phyloP scores from a whole-genome alignment of 2,329 filamentous ascomycete genomes.

The Graphilbum ipis-grandicollis region DNA sequence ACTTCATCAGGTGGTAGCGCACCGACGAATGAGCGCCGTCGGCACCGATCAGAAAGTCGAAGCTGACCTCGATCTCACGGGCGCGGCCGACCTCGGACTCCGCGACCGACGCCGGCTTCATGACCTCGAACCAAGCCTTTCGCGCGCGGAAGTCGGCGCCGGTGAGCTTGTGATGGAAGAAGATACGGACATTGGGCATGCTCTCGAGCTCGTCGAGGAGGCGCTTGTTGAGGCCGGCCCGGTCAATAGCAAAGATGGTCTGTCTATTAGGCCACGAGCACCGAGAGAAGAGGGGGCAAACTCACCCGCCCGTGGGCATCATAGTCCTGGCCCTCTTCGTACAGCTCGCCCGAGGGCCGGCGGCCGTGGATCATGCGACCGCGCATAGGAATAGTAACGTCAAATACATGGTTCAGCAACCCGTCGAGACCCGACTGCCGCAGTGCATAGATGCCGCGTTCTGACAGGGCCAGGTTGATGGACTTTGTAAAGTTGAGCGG shows the following conservation, averaged over 20 bases:
- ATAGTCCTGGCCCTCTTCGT: constrained; percentile 71
- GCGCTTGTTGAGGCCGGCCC: constrained; percentile 63
- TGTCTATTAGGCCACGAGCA: constrained; percentile 17
- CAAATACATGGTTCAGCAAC: constrained; percentile 58
- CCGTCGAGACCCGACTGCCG: constrained; percentile 46
- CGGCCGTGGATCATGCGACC: constrained; percentile 90
- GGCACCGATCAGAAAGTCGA: constrained; percentile 85
- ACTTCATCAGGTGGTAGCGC: constrained; percentile 93
- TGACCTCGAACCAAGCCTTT: constrained; percentile 73
- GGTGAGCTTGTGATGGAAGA: constrained; percentile 86
- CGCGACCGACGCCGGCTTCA: constrained; percentile 12
- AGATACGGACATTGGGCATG: constrained; percentile 76
- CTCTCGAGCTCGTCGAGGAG: constrained; percentile 70
- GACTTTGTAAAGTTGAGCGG: constrained; percentile 94
- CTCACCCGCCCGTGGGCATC: constrained; percentile 72
- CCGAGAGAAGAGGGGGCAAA: background rate
- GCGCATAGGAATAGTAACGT: constrained; percentile 75
- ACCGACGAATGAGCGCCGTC: constrained; percentile 90
- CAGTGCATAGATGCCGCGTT: constrained; percentile 83
- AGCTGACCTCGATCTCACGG: constrained; percentile 63
- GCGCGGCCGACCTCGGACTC: constrained; percentile 24
- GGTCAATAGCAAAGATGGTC: constrained; percentile 75
- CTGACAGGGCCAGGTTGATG: constrained; percentile 92
- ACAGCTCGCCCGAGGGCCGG: constrained; percentile 45
- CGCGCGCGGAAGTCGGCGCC: constrained; percentile 68